Evolutionary conservation across 2,329 filamentous ascomycete genomes (phyloP), one percentile per base, ranked within the genome.

Genomic region (Aspergillus sp.): DNA sequence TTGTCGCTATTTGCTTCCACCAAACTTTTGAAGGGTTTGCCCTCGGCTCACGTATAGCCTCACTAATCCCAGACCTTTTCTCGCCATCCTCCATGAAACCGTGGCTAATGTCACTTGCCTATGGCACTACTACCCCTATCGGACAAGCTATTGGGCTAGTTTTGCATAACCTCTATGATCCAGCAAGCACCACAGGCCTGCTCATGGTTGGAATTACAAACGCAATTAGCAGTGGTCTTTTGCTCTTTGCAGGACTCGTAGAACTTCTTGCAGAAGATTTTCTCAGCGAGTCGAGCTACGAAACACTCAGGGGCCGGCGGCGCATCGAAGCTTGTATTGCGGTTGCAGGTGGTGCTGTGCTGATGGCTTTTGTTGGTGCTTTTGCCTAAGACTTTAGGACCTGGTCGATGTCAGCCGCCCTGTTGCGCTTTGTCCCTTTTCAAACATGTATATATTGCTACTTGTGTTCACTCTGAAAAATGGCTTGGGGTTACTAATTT

Each of bases 1-100:
- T 93, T 0, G 75, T 90, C 28, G 88, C 88, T 39, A 90, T 93
- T 49, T 82, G 80, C 51, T 90, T 91, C 66, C 88, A 93, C 59
- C 86, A 95, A 69, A 89, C 86, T 1, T 95, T 95, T 52, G 89
- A 95, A 69, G 89, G 89, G 2, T 81, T 95, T 10, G 89, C 89
- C 0, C 78, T 95, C 5, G 89, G 89, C 6, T 86, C 86, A 35
- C 85, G 89, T 45, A 95, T 95, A 56, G 86, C 88, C 0, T 85
- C 86, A 7, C 81, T 95, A 27, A 82, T 85, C 13, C 71, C 72
- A 2, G 65, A 64, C 43, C 62, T 62, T 10, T 95, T 96, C 58
- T 80, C 86, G 0, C 77, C 77, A 13, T 77, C 77, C 3, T 91
- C 87, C 0, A 69, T 79, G 2, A 86, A 86, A 38, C 91, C 93